Evolutionary conservation across 106 monocot species (phyloP).

Genomic region (Cymbidium sinense): DNA sequence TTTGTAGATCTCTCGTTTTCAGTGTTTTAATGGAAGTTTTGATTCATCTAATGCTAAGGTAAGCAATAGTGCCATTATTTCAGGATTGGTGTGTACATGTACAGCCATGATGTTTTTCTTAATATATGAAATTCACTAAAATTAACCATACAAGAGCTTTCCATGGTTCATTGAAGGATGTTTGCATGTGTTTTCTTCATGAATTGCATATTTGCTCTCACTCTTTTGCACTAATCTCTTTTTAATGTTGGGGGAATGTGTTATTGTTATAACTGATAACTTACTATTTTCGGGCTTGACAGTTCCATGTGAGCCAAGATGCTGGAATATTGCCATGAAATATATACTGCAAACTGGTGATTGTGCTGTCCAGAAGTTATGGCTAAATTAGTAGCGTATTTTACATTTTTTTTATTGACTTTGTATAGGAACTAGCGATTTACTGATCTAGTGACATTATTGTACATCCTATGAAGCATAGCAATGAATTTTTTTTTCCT

Average conservation of each 20-base stretch:
- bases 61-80: not conserved
- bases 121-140: not conserved
- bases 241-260: not conserved
- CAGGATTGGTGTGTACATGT: not conserved
- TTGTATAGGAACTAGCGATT: not conserved
- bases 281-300: not conserved
- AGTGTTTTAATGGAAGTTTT: not conserved
- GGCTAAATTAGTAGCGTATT: not conserved
- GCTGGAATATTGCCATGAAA: not conserved
- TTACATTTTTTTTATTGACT: not conserved
- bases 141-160: not conserved
- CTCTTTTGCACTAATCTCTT: not conserved
- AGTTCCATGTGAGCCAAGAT: not conserved
- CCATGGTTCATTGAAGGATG: not conserved
- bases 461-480: not conserved
- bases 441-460: not conserved
- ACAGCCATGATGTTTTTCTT: not conserved
- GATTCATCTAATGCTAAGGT: constrained; percentile 1
- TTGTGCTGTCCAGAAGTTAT: not conserved
- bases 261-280: not conserved
- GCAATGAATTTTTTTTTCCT: not conserved
- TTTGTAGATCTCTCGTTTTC: not conserved
- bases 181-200: not conserved
- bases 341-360: not conserved
- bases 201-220: not conserved